These are phyloP conservation scores for Fusarium sambucinum DNA, from an alignment of 2,329 filamentous ascomycete genomes.

Conservation along the genomic window DNA sequence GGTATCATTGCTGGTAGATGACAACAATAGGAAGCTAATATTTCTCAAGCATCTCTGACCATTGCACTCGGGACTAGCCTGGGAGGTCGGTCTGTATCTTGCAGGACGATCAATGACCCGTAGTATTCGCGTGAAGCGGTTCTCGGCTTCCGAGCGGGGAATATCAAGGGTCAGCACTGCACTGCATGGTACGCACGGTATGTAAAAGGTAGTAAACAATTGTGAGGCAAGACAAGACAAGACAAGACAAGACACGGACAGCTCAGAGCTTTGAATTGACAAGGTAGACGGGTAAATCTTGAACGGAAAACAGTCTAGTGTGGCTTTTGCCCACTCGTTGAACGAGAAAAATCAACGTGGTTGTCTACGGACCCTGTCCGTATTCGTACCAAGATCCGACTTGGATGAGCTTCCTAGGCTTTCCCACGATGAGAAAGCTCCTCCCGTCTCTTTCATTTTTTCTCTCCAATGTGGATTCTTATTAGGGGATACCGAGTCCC, in stretches of 20 bases:
- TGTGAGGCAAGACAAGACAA: not conserved
- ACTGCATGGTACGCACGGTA: conserved; percentile 8
- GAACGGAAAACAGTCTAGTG: not conserved
- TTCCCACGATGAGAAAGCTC: conserved; percentile 36
- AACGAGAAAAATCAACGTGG: conserved; percentile 47
- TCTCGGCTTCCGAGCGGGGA: conserved; percentile 46
- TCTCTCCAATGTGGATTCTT: conserved; percentile 21
- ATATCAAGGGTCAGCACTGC: conserved; percentile 24
- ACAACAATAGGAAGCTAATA: not conserved
- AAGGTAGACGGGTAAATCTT: not conserved
- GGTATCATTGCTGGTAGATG: not conserved
- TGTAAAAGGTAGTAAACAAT: not conserved
- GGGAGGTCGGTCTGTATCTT: conserved; percentile 21
- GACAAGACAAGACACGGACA: conserved; percentile 3
- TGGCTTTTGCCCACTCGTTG: conserved; percentile 37
- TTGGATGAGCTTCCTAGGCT: conserved; percentile 30
- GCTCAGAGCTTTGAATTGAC: conserved; percentile 6
- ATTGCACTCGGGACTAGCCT: conserved; percentile 18
- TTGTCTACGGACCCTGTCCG: conserved; percentile 26
- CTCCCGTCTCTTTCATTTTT: conserved; percentile 24
- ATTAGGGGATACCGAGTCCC: conserved; percentile 28
- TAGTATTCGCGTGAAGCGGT: conserved; percentile 35
- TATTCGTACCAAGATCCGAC: conserved; percentile 37
- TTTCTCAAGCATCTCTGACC: not conserved
- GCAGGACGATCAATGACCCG: conserved; percentile 30